Base-by-base conservation (phyloP, 2,329 filamentous ascomycete genomes). In the Ascochyta pisi region DNA sequence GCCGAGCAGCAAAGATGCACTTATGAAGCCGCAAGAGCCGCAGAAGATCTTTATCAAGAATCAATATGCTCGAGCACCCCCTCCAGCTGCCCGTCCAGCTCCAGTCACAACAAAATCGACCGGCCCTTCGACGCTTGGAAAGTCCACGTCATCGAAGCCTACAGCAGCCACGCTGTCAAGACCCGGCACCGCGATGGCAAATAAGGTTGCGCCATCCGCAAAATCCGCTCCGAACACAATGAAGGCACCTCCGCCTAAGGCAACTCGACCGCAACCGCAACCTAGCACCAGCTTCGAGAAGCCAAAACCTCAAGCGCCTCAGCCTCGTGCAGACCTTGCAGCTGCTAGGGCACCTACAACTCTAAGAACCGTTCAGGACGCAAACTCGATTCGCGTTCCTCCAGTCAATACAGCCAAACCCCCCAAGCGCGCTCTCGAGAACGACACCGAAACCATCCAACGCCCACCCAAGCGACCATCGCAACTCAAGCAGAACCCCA, bases 341-440 rank as follows among this genome's bases (percentile, higher is more conserved):
- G 76, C 79, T 40, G 74, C 80, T 29, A 74, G 85, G 54, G 81
- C 84, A 35, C 76, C 84, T 6, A 87, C 88, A 15, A 84, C 86
- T 15, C 81, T 90, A 76, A 83, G 84, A 16, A 81, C 84, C 4
- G 79, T 82, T 8, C 85, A 90, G 60, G 88, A 91, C 48, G 69
- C 67, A 9, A 76, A 80, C 54, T 85, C 89, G 7, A 84, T 75
- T 47, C 67, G 68, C 31, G 65, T 75, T 51, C 71, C 87, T 12
- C 83, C 85, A 12, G 82, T 84, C 47, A 88, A 89, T 37, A 84
- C 86, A 29, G 92, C 92, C 67, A 87, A 90, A 60, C 82, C 87
- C 10, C 80, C 86, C 2, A 97, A 93, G 59, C 83, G 86, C 10
- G 81, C 92, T 47, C 87, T 88, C n/a, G 79, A 84, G 49, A 88